Evolutionary conservation across 2,329 filamentous ascomycete species (phyloP).

Genomic region (Fusarium metavorans): DNA sequence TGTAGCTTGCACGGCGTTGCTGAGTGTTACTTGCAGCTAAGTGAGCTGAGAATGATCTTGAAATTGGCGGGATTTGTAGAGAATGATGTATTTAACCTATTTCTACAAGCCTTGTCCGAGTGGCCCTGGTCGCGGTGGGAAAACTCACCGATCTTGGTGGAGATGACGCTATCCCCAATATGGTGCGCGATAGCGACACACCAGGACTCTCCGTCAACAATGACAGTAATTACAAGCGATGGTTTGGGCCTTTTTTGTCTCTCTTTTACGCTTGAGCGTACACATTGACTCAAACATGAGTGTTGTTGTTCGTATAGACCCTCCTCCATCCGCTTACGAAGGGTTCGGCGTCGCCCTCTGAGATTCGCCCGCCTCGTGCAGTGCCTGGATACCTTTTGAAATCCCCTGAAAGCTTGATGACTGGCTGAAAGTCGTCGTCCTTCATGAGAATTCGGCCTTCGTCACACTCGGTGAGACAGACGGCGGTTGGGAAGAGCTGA

Average conservation of each 20-base stretch:
- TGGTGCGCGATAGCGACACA: background rate
- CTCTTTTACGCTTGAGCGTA: background rate
- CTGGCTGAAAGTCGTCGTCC: background rate
- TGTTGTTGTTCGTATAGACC: too few relatives aligned
- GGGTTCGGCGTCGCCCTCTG: background rate
- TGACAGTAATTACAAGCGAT: background rate
- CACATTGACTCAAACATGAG: background rate
- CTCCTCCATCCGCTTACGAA: too few relatives aligned
- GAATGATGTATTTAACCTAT: background rate
- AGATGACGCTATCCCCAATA: slow-evolving; percentile 1
- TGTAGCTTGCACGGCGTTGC: background rate
- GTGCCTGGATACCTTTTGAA: background rate
- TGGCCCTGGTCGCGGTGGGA: background rate
- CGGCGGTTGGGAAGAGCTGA: too few relatives aligned
- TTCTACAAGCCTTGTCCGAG: background rate
- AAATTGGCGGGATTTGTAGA: background rate
- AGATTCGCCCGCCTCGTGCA: background rate
- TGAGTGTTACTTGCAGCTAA: background rate
- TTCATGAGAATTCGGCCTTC: background rate
- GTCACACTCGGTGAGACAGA: background rate
- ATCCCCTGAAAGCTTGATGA: background rate
- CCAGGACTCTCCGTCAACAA: background rate
- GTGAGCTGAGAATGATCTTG: background rate
- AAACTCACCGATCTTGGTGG: background rate
- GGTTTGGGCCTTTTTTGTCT: too few relatives aligned